phyloP scores from a whole-genome alignment of 179 eudicot species.

The Actinidia chinensis region DNA sequence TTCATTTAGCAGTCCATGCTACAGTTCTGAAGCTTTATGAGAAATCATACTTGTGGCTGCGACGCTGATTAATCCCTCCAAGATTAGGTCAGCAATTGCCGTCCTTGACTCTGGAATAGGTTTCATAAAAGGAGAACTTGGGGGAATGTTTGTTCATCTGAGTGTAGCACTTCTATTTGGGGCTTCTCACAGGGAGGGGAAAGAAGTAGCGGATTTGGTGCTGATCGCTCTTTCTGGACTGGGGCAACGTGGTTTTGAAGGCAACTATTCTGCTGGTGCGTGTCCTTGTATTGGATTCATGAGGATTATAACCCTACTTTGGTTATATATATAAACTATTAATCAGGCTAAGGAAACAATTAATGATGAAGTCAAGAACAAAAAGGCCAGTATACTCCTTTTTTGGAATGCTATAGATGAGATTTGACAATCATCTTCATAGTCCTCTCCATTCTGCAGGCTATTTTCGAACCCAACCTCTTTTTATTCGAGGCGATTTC shows the following conservation, averaged over 20 bases:
- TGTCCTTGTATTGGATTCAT: constrained; percentile 41
- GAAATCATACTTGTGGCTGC: constrained; percentile 27
- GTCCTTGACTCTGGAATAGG: constrained; percentile 47
- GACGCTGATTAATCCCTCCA: constrained; percentile 48
- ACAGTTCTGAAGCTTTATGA: constrained; percentile 35
- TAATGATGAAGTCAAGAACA: constrained; percentile 35
- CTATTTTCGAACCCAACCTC: constrained; percentile 36
- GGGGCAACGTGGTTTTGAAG: constrained; percentile 37
- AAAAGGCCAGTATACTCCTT: constrained; percentile 32
- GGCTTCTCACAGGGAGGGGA: constrained; percentile 40
- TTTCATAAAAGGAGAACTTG: constrained; percentile 34
- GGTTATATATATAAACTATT: constrained; percentile 59
- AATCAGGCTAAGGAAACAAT: constrained; percentile 70
- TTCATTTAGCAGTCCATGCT: constrained; percentile 47
- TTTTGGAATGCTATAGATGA: constrained; percentile 60
- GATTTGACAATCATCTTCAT: constrained; percentile 57
- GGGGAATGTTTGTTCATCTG: constrained; percentile 44
- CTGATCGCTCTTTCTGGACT: constrained; percentile 46
- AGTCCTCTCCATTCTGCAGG: constrained; percentile 70
- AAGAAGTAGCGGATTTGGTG: constrained; percentile 34
- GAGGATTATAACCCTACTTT: constrained; percentile 28
- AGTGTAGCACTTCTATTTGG: constrained; percentile 40
- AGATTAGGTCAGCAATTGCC: constrained; percentile 36
- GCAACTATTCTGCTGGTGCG: constrained; percentile 55
- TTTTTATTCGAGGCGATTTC: constrained; percentile 25